These are phyloP conservation scores for Tetracladium setigerum DNA, from an alignment of 495 filamentous ascomycete genomes.

Conservation along the genomic window DNA sequence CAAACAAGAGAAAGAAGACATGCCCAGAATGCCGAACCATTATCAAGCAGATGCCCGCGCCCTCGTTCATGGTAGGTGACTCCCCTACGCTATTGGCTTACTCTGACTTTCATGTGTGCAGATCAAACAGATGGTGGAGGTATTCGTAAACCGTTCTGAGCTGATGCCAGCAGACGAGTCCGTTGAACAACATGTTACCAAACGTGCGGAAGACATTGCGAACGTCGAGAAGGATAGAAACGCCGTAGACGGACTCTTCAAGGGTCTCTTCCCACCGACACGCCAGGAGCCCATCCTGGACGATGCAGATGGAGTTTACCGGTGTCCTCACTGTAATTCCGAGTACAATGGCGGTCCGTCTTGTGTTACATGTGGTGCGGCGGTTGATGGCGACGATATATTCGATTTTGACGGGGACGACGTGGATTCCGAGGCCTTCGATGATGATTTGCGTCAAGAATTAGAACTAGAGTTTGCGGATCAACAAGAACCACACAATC, in stretches of 20 bases:
- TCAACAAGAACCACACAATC: not conserved
- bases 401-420: conserved; percentile 4
- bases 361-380: conserved; percentile 12
- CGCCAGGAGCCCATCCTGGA: conserved; percentile 34
- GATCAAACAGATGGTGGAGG: conserved; percentile 58
- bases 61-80: conserved; percentile 56
- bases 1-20: conserved; percentile 50
- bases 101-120: conserved; percentile 24
- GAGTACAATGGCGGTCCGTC: conserved; percentile 19
- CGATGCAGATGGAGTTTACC: conserved; percentile 51
- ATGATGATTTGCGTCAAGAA: conserved; percentile 7
- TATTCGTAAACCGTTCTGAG: conserved; percentile 54
- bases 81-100: not conserved
- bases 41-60: conserved; percentile 53
- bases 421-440: conserved; percentile 10
- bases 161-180: conserved; percentile 59
- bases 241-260: conserved; percentile 54
- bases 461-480: not conserved
- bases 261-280: conserved; percentile 43
- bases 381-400: conserved; percentile 4
- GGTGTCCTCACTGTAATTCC: conserved; percentile 41
- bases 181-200: conserved; percentile 47
- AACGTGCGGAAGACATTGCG: conserved; percentile 49
- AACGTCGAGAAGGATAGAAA: conserved; percentile 44
- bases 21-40: conserved; percentile 64